Evolutionary conservation across 345 rosid genomes (phyloP).

Genomic region (Lepidium didymum): DNA sequence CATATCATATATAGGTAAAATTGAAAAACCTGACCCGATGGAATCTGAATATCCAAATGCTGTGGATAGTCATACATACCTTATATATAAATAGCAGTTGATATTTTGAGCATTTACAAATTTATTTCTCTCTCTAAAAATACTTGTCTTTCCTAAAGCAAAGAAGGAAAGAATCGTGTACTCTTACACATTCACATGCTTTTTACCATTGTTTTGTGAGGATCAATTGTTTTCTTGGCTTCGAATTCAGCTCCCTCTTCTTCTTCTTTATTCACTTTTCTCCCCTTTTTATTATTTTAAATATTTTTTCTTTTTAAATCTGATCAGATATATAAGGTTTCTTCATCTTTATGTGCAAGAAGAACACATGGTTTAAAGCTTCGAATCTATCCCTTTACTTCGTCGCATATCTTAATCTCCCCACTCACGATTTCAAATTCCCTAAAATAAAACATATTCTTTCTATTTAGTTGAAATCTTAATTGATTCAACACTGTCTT

Average conservation of each 20-base stretch:
- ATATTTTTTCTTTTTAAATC: background rate
- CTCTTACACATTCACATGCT: slow-evolving; percentile 28
- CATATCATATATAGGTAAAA: too few species aligned
- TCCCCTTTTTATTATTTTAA: slow-evolving; percentile 6
- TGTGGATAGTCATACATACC: too few species aligned
- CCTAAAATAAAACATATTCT: background rate
- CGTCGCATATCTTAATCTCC: slow-evolving; percentile 6
- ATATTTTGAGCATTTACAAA: background rate
- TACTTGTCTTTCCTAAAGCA: slow-evolving; percentile 29
- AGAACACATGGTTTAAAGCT: slow-evolving; percentile 29
- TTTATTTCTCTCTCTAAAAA: background rate
- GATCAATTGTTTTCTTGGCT: slow-evolving; percentile 23
- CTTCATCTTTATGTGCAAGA: slow-evolving; percentile 17
- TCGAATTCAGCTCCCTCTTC: slow-evolving; percentile 33
- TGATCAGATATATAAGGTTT: slow-evolving; percentile 9
- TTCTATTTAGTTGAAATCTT: background rate
- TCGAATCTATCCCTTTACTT: slow-evolving; percentile 27
- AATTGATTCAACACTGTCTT: background rate
- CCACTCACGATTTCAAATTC: slow-evolving; percentile 18
- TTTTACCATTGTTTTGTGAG: slow-evolving; percentile 14
- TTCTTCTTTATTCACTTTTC: slow-evolving; percentile 29
- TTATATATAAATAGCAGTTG: background rate
- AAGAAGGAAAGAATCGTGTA: slow-evolving; percentile 33
- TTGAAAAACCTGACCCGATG: too few species aligned
- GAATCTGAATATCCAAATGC: too few species aligned